Evolutionary conservation across 345 rosid species (phyloP).

Genomic region (Turritis glabra): DNA sequence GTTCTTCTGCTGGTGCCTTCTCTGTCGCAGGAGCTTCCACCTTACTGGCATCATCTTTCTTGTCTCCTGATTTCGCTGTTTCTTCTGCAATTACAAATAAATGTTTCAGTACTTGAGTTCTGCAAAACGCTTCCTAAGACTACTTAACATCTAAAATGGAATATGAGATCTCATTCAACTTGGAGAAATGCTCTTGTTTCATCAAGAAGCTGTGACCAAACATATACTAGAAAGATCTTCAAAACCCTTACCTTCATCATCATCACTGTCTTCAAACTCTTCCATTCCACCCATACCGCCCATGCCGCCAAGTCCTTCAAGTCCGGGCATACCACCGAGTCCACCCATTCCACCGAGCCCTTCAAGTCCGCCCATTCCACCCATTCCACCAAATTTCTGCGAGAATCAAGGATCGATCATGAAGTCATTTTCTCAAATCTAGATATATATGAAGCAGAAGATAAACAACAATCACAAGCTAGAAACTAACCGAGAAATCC

Average conservation of each 20-base stretch:
- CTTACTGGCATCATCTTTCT: constrained; percentile 16
- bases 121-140: neutral
- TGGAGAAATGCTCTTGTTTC: neutral
- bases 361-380: constrained; percentile 32
- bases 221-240: neutral
- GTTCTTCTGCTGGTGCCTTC: constrained; percentile 27
- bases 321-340: constrained; percentile 34
- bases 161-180: neutral
- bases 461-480: constrained; percentile 9
- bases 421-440: constrained; percentile 6
- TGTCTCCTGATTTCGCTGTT: constrained; percentile 27
- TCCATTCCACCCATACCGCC: constrained; percentile 51
- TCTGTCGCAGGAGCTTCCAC: constrained; percentile 18
- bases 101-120: neutral
- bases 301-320: constrained; percentile 34
- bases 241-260: constrained; percentile 71
- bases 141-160: neutral
- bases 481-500: constrained; percentile 43
- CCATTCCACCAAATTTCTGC: constrained; percentile 41
- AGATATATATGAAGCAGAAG: neutral
- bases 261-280: constrained; percentile 85
- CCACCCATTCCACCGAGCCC: constrained; percentile 39
- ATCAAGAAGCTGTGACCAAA: constrained; percentile 10
- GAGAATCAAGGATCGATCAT: constrained; percentile 8
- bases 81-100: constrained; percentile 18